A percentile compares a stretch with the other conserved stretches of the same genome.
Conservation (phyloP, 2,329 filamentous ascomycete species). For the Monosporascus sp. region DNA sequence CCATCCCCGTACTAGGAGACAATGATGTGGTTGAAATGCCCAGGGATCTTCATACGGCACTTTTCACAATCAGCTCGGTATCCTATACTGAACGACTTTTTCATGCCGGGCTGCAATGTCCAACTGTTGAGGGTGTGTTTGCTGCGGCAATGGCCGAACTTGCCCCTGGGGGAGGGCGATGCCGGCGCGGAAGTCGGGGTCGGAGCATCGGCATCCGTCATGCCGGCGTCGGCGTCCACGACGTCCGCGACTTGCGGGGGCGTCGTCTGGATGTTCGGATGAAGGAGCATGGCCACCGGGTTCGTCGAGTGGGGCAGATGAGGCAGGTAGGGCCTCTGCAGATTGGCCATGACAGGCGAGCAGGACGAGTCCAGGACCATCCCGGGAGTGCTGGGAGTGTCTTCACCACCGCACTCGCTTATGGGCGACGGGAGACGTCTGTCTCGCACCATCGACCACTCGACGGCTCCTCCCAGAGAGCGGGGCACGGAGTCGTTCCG, state of each 20-base stretch:
- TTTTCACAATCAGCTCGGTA: constrained; percentile 75
- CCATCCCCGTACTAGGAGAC: constrained; percentile 43
- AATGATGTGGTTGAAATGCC: constrained; percentile 77
- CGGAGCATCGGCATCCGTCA: constrained; percentile 28
- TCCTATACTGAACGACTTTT: constrained; percentile 71
- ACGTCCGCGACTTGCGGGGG: constrained; percentile 14
- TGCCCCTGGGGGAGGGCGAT: constrained; percentile 44
- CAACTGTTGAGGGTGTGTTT: constrained; percentile 56
- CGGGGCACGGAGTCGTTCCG: constrained; percentile 43
- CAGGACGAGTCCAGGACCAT: constrained; percentile 33
- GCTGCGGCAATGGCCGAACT: constrained; percentile 51
- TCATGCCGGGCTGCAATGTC: constrained; percentile 59
- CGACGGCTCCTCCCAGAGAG: constrained; percentile 37
- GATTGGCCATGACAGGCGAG: constrained; percentile 23
- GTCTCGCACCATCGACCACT: constrained; percentile 50
- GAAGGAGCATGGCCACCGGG: constrained; percentile 28
- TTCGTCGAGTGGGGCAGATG: constrained; percentile 29
- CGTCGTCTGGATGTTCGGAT: constrained; percentile 32
- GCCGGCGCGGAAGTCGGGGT: constrained; percentile 28
- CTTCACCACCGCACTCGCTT: constrained; percentile 47
- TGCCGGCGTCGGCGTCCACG: constrained; percentile 21
- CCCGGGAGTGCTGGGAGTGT: constrained; percentile 30
- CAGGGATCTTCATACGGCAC: constrained; percentile 67
- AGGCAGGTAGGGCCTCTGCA: constrained; percentile 30
- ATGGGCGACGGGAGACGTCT: constrained; percentile 55